Evolutionary conservation across 306 rosid species (phyloP), one percentile per base, ranked within the genome.

Genomic region (Quercus ilex): DNA sequence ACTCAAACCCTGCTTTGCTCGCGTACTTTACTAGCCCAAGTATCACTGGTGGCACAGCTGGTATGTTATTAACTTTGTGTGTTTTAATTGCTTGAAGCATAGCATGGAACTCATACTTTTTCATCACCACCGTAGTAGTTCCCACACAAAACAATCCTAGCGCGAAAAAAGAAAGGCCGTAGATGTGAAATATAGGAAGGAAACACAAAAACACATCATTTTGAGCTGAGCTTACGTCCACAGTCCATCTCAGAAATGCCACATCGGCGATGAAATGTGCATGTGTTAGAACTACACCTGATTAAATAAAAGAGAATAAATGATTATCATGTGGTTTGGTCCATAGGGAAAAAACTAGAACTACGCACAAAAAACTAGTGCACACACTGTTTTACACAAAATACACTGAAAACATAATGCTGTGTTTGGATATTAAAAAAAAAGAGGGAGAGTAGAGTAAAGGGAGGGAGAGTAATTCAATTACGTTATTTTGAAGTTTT

Each of bases 21-120:
- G 91, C 83, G 55, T 82, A 3, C 86, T 92, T 94, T 10, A 91
- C 97, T 0, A 94, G 83, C 10, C 87, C 87, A 41, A 87, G 91
- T 74, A 94, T 83, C 90, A 94, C 98, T 19, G 98, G 93, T 1
- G 98, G 98, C 68, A 94, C 97, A 1, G 97, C 94, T 1, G 97
- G 94, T 64, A 89, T 57, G 84, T 94, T 91, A 53, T 38, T 94
- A 5, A 94, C 87, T 74, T 75, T 74, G 80, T 92, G 72, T 57
- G 80, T 79, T 58, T 92, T 67, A 21, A 94, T 91, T 1, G 97
- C 91, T 23, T 59, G 68, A 57, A 92, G 83, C 97, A 92, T 89
- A 60, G 83, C 72, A 64, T 77, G 80, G 78, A 92, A 82, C 55
- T 90, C 93, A 56, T 64, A 92, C 75, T 73, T 89, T 79, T 82